A percentile compares a stretch with the other conserved stretches of the same genome.
Evolutionary conservation across 306 rosid species (phyloP).

Genomic region (Cicer yamashitae): DNA sequence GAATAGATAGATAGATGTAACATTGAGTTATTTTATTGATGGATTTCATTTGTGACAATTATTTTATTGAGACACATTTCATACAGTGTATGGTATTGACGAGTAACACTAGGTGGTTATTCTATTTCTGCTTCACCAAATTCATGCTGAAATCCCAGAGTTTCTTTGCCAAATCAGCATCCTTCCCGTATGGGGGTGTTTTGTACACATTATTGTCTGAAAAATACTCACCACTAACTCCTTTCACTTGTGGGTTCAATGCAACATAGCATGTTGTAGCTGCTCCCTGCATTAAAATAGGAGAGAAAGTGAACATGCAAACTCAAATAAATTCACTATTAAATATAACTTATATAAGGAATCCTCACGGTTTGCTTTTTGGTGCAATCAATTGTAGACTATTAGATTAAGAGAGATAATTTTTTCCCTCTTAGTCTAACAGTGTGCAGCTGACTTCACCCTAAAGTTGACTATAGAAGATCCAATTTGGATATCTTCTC

Average conservation of each 20-base stretch:
- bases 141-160: slow-evolving; percentile 73
- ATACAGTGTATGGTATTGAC: not conserved
- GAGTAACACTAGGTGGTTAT: not conserved
- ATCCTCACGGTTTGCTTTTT: not conserved
- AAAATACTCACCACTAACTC: slow-evolving; percentile 69
- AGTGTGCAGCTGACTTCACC: too few relatives aligned
- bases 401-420: too few relatives aligned
- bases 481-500: not conserved
- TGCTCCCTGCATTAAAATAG: slow-evolving; percentile 27
- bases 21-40: not conserved
- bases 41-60: not conserved
- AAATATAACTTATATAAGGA: not conserved
- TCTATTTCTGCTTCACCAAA: slow-evolving; percentile 35
- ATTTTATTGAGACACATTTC: slow-evolving; percentile 30
- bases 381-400: too few relatives aligned
- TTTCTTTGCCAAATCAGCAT: slow-evolving; percentile 63
- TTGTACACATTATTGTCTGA: slow-evolving; percentile 54
- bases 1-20: slow-evolving; percentile 11
- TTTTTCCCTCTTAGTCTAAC: too few relatives aligned
- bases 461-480: too few relatives aligned
- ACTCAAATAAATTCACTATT: not conserved
- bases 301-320: not conserved
- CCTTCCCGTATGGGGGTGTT: slow-evolving; percentile 52
- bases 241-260: slow-evolving; percentile 47
- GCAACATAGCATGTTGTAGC: slow-evolving; percentile 39